Conservation (phyloP, 1,139 yeast species). For the Taiozyma sp. region DNA sequence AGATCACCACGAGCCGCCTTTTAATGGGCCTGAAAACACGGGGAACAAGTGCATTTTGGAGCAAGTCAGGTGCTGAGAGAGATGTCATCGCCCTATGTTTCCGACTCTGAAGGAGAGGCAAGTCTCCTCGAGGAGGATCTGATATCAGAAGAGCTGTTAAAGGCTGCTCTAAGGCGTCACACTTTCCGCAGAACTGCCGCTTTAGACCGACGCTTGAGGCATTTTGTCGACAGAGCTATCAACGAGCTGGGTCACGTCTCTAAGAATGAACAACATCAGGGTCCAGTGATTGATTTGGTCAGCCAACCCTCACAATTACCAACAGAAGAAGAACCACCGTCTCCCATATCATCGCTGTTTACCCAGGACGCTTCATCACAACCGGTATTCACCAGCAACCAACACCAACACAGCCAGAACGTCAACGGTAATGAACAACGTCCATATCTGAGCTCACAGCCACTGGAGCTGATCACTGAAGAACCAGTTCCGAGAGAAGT, state of each 20-base stretch:
- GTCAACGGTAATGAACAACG: neutral
- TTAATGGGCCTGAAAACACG: neutral
- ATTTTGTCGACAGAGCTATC: neutral
- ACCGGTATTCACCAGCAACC: neutral
- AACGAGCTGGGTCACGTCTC: neutral
- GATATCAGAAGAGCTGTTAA: neutral
- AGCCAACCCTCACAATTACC: neutral
- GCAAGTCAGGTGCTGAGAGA: neutral
- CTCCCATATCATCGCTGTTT: neutral
- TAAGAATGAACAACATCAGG: neutral
- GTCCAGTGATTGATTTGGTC: neutral
- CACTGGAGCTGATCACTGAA: neutral
- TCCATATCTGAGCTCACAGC: neutral
- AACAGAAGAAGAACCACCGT: neutral
- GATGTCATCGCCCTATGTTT: constrained; percentile 2
- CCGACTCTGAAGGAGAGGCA: constrained; percentile 19
- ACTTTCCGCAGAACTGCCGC: neutral
- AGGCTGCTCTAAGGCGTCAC: constrained; percentile 1
- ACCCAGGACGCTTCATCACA: neutral
- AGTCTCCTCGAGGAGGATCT: constrained; percentile 2
- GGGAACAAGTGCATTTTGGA: neutral
- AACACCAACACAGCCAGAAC: neutral
- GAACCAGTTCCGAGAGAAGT: neutral
- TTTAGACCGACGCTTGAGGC: neutral
- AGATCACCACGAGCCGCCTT: neutral